These are phyloP conservation scores for Tolypocladium ovalisporum DNA, from an alignment of 2,329 filamentous ascomycete genomes.

Conservation along the genomic window DNA sequence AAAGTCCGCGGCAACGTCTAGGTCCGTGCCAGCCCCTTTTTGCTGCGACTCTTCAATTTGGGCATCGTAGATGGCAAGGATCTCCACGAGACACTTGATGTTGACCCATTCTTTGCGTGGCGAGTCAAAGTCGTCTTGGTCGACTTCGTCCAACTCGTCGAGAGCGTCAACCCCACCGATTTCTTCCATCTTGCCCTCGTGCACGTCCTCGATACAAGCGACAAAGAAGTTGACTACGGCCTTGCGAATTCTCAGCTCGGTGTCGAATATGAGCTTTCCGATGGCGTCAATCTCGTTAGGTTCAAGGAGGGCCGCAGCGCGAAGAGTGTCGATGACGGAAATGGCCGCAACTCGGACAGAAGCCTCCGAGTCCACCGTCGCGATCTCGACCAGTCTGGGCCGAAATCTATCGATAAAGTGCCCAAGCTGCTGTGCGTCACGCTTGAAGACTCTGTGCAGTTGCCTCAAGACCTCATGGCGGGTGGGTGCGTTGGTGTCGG, in stretches of 20 bases:
- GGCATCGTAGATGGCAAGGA: slow-evolving; percentile 69
- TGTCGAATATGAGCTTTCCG: slow-evolving; percentile 80
- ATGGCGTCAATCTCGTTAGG: slow-evolving; percentile 84
- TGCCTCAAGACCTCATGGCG: slow-evolving; percentile 82
- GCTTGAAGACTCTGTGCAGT: slow-evolving; percentile 66
- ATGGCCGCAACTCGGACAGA: slow-evolving; percentile 72
- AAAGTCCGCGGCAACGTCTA: slow-evolving; percentile 41
- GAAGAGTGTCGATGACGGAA: slow-evolving; percentile 69
- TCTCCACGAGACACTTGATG: slow-evolving; percentile 81
- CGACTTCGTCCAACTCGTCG: slow-evolving; percentile 61
- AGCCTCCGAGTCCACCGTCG: slow-evolving; percentile 72
- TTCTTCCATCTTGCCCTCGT: slow-evolving; percentile 70
- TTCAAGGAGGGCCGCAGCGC: slow-evolving; percentile 77
- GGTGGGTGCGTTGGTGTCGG: slow-evolving; percentile 63
- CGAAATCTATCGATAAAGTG: slow-evolving; percentile 92
- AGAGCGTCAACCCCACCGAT: slow-evolving; percentile 70
- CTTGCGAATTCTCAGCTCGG: slow-evolving; percentile 73
- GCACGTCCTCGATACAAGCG: slow-evolving; percentile 73
- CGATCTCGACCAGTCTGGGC: slow-evolving; percentile 82
- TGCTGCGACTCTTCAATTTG: slow-evolving; percentile 49
- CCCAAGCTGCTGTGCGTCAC: slow-evolving; percentile 71
- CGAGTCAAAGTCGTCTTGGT: slow-evolving; percentile 66
- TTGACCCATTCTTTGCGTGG: slow-evolving; percentile 80
- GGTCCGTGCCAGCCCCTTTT: slow-evolving; percentile 29
- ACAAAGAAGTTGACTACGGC: slow-evolving; percentile 86